Percentiles rank a stretch among this genome's conserved stretches.
Evolutionary conservation across 176 grass and related monocot genomes (phyloP).

Genomic region (Oryza longistaminata): DNA sequence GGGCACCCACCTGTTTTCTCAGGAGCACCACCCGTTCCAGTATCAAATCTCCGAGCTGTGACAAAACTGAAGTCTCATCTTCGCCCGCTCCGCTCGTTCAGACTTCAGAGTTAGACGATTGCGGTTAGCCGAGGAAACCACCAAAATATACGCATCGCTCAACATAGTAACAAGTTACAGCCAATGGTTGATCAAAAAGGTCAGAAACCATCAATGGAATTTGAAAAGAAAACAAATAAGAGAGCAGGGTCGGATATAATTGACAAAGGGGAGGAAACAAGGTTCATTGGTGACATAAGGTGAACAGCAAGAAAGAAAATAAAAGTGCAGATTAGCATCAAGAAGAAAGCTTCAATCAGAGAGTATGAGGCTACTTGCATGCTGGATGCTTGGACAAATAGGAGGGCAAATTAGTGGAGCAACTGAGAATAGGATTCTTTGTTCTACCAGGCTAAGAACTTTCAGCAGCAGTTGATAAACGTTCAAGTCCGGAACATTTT

Average conservation of each 20-base stretch:
- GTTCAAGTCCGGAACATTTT: constrained; percentile 26
- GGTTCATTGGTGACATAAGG: not conserved
- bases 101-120: not conserved
- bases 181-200: not conserved
- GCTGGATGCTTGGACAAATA: constrained; percentile 23
- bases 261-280: not conserved
- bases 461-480: constrained; percentile 29
- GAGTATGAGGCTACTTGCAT: constrained; percentile 11
- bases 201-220: not conserved
- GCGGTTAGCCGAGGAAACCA: not conserved
- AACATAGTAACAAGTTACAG: not conserved
- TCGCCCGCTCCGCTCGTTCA: not conserved
- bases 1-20: not conserved
- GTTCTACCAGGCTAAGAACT: not conserved
- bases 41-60: not conserved
- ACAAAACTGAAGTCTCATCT: not conserved
- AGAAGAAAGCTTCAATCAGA: not conserved
- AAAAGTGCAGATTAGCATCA: not conserved
- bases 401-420: constrained; percentile 25
- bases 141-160: not conserved
- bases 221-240: not conserved
- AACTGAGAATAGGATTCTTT: constrained; percentile 36
- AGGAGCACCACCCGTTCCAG: not conserved
- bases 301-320: not conserved
- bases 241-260: not conserved